Evolutionary conservation across 352 stramenopile genomes (phyloP).

Genomic region (Blastocystis sp.): DNA sequence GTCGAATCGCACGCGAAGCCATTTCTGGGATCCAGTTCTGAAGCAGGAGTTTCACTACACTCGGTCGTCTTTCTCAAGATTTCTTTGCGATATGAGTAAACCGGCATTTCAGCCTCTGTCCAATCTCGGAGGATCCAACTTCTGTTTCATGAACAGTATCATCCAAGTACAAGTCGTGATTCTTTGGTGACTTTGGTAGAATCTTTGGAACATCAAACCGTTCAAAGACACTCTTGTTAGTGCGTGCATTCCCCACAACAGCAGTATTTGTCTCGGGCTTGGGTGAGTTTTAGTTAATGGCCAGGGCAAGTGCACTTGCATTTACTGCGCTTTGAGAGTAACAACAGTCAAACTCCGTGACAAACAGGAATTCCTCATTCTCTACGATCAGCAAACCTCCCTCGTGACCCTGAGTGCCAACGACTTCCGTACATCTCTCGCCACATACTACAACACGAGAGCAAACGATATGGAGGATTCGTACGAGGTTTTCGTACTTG

Average conservation of each 20-base stretch:
- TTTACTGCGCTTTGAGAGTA: slow-evolving; percentile 55
- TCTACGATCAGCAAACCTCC: slow-evolving; percentile 43
- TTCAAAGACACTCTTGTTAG: slow-evolving; percentile 54
- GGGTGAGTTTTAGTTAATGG: slow-evolving; percentile 53
- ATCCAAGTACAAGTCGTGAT: neutral
- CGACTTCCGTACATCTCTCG: slow-evolving; percentile 16
- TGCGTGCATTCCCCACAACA: slow-evolving; percentile 57
- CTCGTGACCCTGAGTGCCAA: slow-evolving; percentile 47
- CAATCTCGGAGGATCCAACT: slow-evolving; percentile 60
- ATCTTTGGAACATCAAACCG: slow-evolving; percentile 68
- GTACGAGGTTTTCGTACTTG: slow-evolving; percentile 54
- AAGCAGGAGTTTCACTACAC: neutral
- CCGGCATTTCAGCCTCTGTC: slow-evolving; percentile 59
- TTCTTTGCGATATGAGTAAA: slow-evolving; percentile 53
- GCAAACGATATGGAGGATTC: slow-evolving; percentile 58
- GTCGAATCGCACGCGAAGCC: no score
- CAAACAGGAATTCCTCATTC: slow-evolving; percentile 35
- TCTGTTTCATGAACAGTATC: slow-evolving; percentile 72
- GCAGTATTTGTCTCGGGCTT: slow-evolving; percentile 3
- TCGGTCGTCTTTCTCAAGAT: neutral
- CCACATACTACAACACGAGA: slow-evolving; percentile 28
- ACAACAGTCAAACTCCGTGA: no score
- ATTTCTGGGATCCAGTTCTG: neutral
- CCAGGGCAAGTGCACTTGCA: slow-evolving; percentile 35
- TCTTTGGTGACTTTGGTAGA: neutral